Conservation (phyloP, 345 rosid genomes). For the Populus deltoides region DNA sequence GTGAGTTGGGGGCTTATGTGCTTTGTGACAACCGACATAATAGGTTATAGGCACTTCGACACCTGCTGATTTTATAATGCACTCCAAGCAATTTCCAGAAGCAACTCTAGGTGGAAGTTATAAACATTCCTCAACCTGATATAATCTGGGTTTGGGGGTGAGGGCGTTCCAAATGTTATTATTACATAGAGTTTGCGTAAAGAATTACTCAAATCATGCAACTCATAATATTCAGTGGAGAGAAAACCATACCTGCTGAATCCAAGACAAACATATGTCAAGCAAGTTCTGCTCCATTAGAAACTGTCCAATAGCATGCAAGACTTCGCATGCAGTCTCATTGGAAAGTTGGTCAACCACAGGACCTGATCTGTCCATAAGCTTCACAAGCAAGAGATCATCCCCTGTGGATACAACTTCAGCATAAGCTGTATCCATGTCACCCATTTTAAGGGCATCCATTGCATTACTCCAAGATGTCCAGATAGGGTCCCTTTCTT, state of each 20-base stretch:
- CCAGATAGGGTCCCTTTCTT: conserved; percentile 79
- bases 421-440: conserved; percentile 82
- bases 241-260: conserved; percentile 67
- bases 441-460: conserved; percentile 89
- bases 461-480: conserved; percentile 88
- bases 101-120: neutral
- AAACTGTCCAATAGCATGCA: conserved; percentile 71
- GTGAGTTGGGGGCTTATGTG: neutral
- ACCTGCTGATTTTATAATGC: neutral
- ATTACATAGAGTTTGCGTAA: neutral
- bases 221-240: conserved; percentile 2
- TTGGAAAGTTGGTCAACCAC: conserved; percentile 77
- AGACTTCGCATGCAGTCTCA: conserved; percentile 73
- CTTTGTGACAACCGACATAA: neutral
- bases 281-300: conserved; percentile 73
- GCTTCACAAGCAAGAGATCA: conserved; percentile 83
- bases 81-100: neutral
- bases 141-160: neutral
- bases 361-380: conserved; percentile 94
- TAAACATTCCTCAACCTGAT: neutral
- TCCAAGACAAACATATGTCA: conserved; percentile 90
- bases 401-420: conserved; percentile 78
- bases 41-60: neutral
- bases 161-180: neutral
- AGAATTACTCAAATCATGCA: neutral